These are phyloP conservation scores for Fraxinus platypoda DNA, from an alignment of 305 asterid species.

Conservation along the genomic window DNA sequence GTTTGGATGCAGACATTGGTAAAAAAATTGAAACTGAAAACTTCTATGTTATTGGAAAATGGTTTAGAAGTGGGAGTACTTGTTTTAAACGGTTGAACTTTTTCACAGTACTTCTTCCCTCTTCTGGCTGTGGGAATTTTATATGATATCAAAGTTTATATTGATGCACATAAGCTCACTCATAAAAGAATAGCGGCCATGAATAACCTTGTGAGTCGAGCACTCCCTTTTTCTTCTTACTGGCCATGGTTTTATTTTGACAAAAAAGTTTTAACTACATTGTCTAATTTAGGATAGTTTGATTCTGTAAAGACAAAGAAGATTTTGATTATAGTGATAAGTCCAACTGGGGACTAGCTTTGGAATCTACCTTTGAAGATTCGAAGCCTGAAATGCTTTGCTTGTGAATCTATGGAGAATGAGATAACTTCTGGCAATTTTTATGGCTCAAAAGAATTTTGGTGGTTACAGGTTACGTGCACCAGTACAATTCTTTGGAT, in stretches of 20 bases:
- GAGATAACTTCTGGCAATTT: neutral
- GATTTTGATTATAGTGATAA: constrained; percentile 1
- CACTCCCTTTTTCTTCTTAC: neutral
- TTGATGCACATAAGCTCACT: neutral
- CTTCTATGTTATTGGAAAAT: constrained; percentile 18
- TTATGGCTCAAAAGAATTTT: constrained; percentile 29
- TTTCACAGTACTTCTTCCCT: constrained; percentile 3
- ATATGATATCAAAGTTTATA: constrained; percentile 13
- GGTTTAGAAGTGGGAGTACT: constrained; percentile 11
- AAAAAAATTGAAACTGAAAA: constrained; percentile 24
- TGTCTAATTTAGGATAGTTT: constrained; percentile 7
- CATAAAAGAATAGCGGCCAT: constrained; percentile 3
- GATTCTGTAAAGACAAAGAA: constrained; percentile 13
- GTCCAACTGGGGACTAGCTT: neutral
- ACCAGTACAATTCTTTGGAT: constrained; percentile 86
- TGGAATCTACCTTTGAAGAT: constrained; percentile 17
- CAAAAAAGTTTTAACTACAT: neutral
- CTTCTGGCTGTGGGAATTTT: constrained; percentile 15
- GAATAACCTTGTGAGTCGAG: constrained; percentile 10
- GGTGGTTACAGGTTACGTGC: constrained; percentile 75
- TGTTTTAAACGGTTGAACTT: constrained; percentile 8
- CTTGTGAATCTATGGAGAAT: constrained; percentile 11
- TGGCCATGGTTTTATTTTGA: neutral
- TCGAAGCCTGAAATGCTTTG: constrained; percentile 16
- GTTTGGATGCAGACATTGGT: constrained; percentile 30